Evolutionary conservation across 2,329 filamentous ascomycete species (phyloP).

Genomic region (Hypoxylon sp.): DNA sequence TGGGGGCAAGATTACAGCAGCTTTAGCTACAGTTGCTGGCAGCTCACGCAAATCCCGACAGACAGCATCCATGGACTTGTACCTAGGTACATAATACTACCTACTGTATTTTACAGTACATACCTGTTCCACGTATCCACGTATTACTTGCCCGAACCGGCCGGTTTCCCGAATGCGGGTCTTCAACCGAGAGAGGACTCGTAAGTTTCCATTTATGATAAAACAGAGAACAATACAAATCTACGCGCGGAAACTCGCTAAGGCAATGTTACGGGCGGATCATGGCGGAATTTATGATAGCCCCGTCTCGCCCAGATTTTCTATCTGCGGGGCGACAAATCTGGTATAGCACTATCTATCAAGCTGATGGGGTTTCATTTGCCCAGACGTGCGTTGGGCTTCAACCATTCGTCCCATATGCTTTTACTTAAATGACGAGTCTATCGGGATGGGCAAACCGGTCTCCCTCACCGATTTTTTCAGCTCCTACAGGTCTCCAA

Average conservation of each 20-base stretch:
- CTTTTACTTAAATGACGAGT: conserved; percentile 19
- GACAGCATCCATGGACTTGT: neutral
- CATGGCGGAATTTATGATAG: conserved; percentile 17
- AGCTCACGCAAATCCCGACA: conserved; percentile 22
- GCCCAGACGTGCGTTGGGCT: conserved; percentile 5
- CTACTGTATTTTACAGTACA: conserved; percentile 28
- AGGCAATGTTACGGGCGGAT: conserved; percentile 25
- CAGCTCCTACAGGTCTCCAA: conserved; percentile 31
- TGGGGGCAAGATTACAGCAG: conserved; percentile 3
- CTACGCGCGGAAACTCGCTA: conserved; percentile 3
- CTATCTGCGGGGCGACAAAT: conserved; percentile 21
- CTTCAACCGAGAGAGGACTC: conserved; percentile 37
- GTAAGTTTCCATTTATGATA: conserved; percentile 27
- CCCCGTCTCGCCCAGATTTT: conserved; percentile 23
- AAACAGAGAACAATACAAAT: conserved; percentile 8
- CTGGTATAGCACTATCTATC: conserved; percentile 13
- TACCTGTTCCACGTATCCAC: conserved; percentile 10
- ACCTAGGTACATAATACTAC: too few relatives aligned
- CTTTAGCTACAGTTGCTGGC: neutral
- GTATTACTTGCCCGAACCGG: conserved; percentile 37
- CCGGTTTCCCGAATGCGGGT: conserved; percentile 35
- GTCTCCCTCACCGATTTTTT: conserved; percentile 38
- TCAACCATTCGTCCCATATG: conserved; percentile 15
- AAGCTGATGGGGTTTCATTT: conserved; percentile 33
- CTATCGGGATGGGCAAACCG: conserved; percentile 26